A percentile compares a stretch with the other conserved stretches of the same genome.
phyloP scores from a whole-genome alignment of 805 yeast genomes.

The Metschnikowia santaceciliae region DNA sequence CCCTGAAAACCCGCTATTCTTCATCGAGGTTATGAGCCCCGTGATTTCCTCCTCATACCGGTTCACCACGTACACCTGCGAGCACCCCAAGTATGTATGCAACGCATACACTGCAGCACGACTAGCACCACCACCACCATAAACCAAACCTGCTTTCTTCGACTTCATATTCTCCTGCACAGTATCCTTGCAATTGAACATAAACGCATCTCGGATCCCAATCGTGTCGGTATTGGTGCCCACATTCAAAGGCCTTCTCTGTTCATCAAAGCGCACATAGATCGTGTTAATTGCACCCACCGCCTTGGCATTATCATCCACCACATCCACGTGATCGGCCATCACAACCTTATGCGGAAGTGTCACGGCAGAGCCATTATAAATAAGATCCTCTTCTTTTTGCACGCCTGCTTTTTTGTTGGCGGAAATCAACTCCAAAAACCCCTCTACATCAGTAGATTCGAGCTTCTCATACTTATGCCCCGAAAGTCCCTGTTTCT shows the following conservation, averaged over 20 bases:
- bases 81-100: conserved; percentile 23
- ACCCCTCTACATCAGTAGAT: conserved; percentile 19
- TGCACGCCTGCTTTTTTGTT: conserved; percentile 8
- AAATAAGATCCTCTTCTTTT: conserved; percentile 9
- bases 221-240: conserved; percentile 34
- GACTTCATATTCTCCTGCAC: conserved; percentile 7
- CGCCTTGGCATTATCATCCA: conserved; percentile 26
- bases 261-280: conserved; percentile 20
- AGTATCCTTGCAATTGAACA: conserved; percentile 12
- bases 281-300: conserved; percentile 35
- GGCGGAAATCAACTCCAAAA: conserved; percentile 16
- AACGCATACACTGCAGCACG: conserved; percentile 31
- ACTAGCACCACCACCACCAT: conserved; percentile 36
- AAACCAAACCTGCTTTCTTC: conserved; percentile 26
- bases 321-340: conserved; percentile 23
- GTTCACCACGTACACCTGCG: conserved; percentile 26
- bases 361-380: conserved; percentile 28
- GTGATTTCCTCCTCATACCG: conserved; percentile 26
- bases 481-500: conserved; percentile 17
- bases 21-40: conserved; percentile 19
- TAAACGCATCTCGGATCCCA: conserved; percentile 28
- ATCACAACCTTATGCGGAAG: conserved; percentile 30
- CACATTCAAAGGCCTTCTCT: conserved; percentile 15
- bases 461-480: conserved; percentile 25
- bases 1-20: conserved; percentile 21